These are phyloP conservation scores for Ceratocystiopsis minuta DNA, from an alignment of 2,329 filamentous ascomycete genomes.

Conservation along the genomic window DNA sequence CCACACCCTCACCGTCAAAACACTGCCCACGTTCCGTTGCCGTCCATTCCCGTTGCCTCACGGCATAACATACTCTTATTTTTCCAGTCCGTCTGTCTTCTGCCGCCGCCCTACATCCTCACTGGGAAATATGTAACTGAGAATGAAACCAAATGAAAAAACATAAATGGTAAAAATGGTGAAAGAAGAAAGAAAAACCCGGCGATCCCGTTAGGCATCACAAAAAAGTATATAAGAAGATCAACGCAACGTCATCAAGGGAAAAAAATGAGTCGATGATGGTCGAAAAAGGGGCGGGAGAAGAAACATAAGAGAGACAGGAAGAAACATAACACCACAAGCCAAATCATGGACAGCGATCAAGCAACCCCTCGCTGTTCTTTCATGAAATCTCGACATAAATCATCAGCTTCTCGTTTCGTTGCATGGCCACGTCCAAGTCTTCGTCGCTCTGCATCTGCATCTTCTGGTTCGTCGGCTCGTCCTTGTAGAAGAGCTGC, in stretches of 20 bases:
- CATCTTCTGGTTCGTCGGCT: constrained; percentile 56
- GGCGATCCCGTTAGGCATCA: not conserved
- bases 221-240: not conserved
- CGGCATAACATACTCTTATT: constrained; percentile 1
- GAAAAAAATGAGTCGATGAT: not conserved
- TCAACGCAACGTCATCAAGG: not conserved
- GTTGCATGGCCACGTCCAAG: constrained; percentile 58
- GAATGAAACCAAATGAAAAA: not conserved
- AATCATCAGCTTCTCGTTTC: constrained; percentile 76
- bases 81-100: too few species aligned
- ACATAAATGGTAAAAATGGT: not conserved
- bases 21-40: not conserved
- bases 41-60: constrained; percentile 3
- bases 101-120: too few species aligned
- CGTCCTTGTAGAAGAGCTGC: constrained; percentile 71
- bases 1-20: not conserved
- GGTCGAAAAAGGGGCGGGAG: not conserved
- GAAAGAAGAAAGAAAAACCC: not conserved
- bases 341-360: not conserved
- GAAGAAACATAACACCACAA: not conserved
- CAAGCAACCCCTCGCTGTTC: not conserved
- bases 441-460: constrained; percentile 65
- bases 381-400: constrained; percentile 40
- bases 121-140: not conserved
- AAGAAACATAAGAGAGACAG: not conserved